Evolutionary conservation across 2,329 filamentous ascomycete species (phyloP), one percentile per base, ranked within the genome.

Genomic region (Didymella sp.): DNA sequence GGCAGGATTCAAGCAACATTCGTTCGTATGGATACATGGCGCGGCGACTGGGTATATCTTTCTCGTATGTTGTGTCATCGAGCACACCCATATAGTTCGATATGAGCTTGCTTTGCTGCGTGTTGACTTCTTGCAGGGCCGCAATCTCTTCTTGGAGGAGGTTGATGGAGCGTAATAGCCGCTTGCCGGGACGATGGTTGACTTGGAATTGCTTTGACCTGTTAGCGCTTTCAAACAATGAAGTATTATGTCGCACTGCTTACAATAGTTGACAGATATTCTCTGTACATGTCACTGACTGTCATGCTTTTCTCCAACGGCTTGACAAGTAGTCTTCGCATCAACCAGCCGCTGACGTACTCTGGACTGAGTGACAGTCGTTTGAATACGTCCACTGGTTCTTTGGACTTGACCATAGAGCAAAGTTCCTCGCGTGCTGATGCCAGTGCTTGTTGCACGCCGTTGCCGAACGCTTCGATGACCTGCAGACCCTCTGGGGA

Each of bases 91-190:
- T 37, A 37, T 73, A 74, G 41, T 67, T 70, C 12, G 61, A 48
- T 9, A 73, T 53, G 12, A 74, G 61, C 35, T 63, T 67, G 6
- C 45, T 60, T 52, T 75, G 73, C 67, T 68, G 71, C 0, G 35
- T 35, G 42, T 68, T 74, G 13, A 75, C 59, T 47, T 56, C 42
- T 1, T 49, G 17, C 3, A 75, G 63, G 22, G 69, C 59, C 2
- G 58, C 43, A 0, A 74, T 45, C 33, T 75, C 71, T 53, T 75
- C 73, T 58, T 73, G 69, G 0, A 74, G 59, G 0, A 73, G 59
- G n/a, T 74, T 74, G 48, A 74, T 69, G 8, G 66, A 63, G 27
- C 71, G 73, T 2, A 74, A 59, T 2, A 75, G 64, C 3, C 72
- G 66, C 55, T 74, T 75, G 21, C 67, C 61, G 4, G 72, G 70